Base-by-base conservation (phyloP, 2,329 filamentous ascomycete genomes). In the Aureobasidium lini region DNA sequence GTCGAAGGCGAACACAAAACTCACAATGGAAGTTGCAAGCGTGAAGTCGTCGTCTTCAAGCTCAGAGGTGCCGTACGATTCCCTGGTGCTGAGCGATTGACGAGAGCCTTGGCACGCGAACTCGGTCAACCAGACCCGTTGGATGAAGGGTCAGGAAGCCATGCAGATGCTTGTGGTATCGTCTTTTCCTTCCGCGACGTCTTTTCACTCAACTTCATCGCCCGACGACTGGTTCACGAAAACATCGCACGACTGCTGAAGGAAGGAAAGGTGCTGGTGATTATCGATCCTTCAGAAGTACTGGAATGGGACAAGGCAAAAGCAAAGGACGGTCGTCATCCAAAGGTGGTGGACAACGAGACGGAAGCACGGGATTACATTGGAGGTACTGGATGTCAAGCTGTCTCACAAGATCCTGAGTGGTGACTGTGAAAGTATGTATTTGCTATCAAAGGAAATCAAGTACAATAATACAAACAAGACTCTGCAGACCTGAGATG, bases 171-270 rank as follows among this genome's bases (percentile, higher is more conserved):
- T 8, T 66, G 65, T 44, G 65, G 63, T 10, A 62, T 66, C 1
- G 64, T 66, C 36, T 54, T 66, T 10, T 66, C 65, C 6, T 64
- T 66, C 49, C 62, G 63, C 1, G 64, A 66, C 15, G 65, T 64
- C 11, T 66, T 63, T 44, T 66, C 65, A 1, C 57, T 66, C 10
- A 66, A 63, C 59, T 64, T 62, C 10, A 63, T 65, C 6, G 65
- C 65, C 9, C 59, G 65, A 18, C 36, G 62, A 3, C 52, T 66
- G 10, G 47, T 64, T 9, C 63, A 64, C 50, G 64, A 64, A 40
- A 61, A 66, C 29, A 61, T 66, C 6, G 60, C 46, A 16, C 62
- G 64, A 6, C 31, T 66, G 7, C 50, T 66, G 4, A 46, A 39
- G 2, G 62, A 65, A 15, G 60, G 61, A 0, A 61, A 40, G 34